Evolutionary conservation across 495 filamentous ascomycete genomes (phyloP).

Genomic region (Annulohypoxylon bovei): DNA sequence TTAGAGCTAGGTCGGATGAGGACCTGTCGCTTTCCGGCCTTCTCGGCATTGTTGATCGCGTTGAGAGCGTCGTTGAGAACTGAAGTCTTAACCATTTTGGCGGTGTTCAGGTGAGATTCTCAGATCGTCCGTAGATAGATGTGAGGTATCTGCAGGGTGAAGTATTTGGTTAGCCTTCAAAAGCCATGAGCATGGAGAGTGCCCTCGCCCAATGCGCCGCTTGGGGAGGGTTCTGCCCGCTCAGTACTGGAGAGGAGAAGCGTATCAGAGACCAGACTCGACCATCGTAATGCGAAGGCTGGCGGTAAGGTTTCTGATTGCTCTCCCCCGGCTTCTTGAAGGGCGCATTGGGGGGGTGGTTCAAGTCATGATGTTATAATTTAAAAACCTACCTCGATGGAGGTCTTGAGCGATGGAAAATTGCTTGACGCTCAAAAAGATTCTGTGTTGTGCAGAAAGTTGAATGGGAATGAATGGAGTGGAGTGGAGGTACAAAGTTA

Average conservation of each 20-base stretch:
- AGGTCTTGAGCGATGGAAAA: constrained; percentile 34
- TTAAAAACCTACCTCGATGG: constrained; percentile 53
- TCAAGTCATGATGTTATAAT: constrained; percentile 46
- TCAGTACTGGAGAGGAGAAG: constrained; percentile 77
- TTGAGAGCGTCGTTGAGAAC: constrained; percentile 99
- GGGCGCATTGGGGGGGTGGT: constrained; percentile 48
- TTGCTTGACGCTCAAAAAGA: constrained; percentile 29
- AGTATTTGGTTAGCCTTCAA: constrained; percentile 76
- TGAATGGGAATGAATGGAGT: constrained; percentile 9
- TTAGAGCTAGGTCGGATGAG: constrained; percentile 96
- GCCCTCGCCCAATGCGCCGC: constrained; percentile 68
- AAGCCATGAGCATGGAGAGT: constrained; percentile 91
- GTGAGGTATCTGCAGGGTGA: constrained; percentile 77
- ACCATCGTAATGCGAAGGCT: constrained; percentile 32
- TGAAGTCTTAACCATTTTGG: constrained; percentile 97
- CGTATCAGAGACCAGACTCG: constrained; percentile 66
- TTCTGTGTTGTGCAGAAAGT: constrained; percentile 24
- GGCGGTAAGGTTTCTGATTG: constrained; percentile 52
- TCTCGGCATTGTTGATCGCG: constrained; percentile 99
- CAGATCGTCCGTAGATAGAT: constrained; percentile 70
- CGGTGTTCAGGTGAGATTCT: constrained; percentile 72
- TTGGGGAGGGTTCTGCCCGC: constrained; percentile 90
- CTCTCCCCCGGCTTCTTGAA: constrained; percentile 61
- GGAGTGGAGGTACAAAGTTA: constrained; percentile 10
- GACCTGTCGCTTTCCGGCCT: constrained; percentile 97